A percentile compares a stretch with the other conserved stretches of the same genome.
These are phyloP conservation scores for Apocynum venetum DNA, from an alignment of 257 asterid genomes.

Conservation along the genomic window DNA sequence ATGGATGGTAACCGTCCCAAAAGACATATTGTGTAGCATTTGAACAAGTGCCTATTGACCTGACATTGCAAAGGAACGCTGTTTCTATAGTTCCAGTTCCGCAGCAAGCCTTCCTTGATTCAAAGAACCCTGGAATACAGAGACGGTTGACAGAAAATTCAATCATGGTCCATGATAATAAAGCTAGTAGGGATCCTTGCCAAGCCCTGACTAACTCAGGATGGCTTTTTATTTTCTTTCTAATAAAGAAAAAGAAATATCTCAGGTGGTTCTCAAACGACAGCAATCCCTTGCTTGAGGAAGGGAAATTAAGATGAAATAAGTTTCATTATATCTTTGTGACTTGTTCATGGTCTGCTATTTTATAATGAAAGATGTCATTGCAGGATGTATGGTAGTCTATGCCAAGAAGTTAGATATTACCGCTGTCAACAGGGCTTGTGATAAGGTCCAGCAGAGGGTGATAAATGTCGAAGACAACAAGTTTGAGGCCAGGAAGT, in stretches of 20 bases:
- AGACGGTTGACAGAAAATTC: background rate
- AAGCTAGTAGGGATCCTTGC: background rate
- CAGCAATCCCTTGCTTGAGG: background rate
- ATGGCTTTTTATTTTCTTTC: background rate
- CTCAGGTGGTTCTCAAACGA: background rate
- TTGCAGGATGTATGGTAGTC: slow-evolving; percentile 6
- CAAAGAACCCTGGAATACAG: slow-evolving; percentile 53
- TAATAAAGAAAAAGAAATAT: background rate
- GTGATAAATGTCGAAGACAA: slow-evolving; percentile 69
- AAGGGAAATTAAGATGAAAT: background rate
- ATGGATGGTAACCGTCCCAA: slow-evolving; percentile 86
- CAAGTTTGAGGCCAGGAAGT: slow-evolving; percentile 64
- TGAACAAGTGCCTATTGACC: slow-evolving; percentile 71
- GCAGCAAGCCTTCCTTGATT: slow-evolving; percentile 72
- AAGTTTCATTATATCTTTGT: background rate
- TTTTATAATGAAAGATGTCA: background rate
- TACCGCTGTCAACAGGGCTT: slow-evolving; percentile 59
- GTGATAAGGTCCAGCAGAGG: slow-evolving; percentile 57
- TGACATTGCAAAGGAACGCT: slow-evolving; percentile 54
- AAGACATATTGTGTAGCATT: slow-evolving; percentile 70
- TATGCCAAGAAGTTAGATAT: slow-evolving; percentile 11
- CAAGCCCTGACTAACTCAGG: background rate
- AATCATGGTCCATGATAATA: background rate
- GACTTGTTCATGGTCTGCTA: background rate
- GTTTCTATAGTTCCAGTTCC: slow-evolving; percentile 73